Evolutionary conservation across 306 rosid species (phyloP).

Genomic region (Quercus wislizeni): DNA sequence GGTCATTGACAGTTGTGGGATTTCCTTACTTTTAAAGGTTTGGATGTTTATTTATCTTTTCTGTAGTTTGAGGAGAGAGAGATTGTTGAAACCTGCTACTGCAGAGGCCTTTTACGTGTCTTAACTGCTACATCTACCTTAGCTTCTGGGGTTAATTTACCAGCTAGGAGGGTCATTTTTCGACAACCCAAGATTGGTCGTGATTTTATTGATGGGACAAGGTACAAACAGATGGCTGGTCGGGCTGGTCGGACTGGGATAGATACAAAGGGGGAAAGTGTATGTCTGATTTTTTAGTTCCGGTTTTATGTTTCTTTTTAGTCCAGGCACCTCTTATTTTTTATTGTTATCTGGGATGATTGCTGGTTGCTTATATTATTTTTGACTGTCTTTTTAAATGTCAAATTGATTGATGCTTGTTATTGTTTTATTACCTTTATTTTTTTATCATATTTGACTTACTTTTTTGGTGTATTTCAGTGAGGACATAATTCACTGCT

Average conservation of each 20-base stretch:
- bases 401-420: background rate
- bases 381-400: background rate
- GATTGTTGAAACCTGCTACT: slow-evolving; percentile 88
- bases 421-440: background rate
- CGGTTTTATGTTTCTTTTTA: slow-evolving; percentile 9
- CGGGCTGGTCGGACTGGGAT: slow-evolving; percentile 99
- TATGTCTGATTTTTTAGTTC: slow-evolving; percentile 28
- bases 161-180: slow-evolving; percentile 95
- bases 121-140: slow-evolving; percentile 96
- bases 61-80: slow-evolving; percentile 94
- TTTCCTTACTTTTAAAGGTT: slow-evolving; percentile 9
- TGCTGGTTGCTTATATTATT: slow-evolving; percentile 4
- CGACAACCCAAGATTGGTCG: slow-evolving; percentile 94
- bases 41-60: slow-evolving; percentile 15
- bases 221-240: slow-evolving; percentile 97
- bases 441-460: background rate
- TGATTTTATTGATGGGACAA: slow-evolving; percentile 90
- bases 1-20: slow-evolving; percentile 13
- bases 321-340: slow-evolving; percentile 1
- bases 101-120: slow-evolving; percentile 87
- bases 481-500: background rate
- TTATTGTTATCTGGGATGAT: background rate
- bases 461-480: slow-evolving; percentile 17
- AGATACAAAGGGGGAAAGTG: slow-evolving; percentile 97
- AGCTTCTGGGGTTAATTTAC: slow-evolving; percentile 97